phyloP scores from a whole-genome alignment of 495 filamentous ascomycete species.

The Rostrohypoxylon terebratum region DNA sequence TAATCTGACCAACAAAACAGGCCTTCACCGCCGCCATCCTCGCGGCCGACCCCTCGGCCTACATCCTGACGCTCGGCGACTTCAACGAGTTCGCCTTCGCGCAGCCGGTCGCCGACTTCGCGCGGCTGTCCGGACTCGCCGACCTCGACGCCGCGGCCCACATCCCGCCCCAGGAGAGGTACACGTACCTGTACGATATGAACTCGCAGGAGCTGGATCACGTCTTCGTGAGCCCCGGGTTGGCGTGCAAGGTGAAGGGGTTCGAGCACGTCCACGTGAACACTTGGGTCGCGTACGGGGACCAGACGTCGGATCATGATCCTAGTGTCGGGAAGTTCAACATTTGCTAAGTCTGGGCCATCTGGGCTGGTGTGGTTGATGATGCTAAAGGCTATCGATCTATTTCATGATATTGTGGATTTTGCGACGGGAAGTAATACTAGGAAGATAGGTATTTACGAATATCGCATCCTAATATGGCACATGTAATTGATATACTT shows the following conservation, averaged over 20 bases:
- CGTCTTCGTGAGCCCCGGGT: slow-evolving; percentile 64
- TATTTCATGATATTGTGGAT: neutral
- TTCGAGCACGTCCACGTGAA: slow-evolving; percentile 74
- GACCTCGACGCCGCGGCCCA: slow-evolving; percentile 65
- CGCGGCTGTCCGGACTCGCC: slow-evolving; percentile 54
- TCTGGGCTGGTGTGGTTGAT: neutral
- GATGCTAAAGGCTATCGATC: neutral
- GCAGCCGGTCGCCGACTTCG: slow-evolving; percentile 61
- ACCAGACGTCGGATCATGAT: slow-evolving; percentile 68
- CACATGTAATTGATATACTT: neutral
- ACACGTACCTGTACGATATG: slow-evolving; percentile 69
- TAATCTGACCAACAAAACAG: slow-evolving; percentile 24
- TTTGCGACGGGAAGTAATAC: neutral
- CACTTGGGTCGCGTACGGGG: slow-evolving; percentile 64
- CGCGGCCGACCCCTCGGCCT: slow-evolving; percentile 53
- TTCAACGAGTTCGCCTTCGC: slow-evolving; percentile 74
- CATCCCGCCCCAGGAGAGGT: slow-evolving; percentile 63
- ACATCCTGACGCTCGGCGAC: slow-evolving; percentile 65
- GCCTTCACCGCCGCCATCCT: slow-evolving; percentile 59
- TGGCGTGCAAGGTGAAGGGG: slow-evolving; percentile 47
- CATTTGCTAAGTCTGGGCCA: slow-evolving; percentile 54
- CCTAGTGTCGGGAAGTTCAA: slow-evolving; percentile 67
- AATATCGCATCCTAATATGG: neutral
- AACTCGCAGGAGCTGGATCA: slow-evolving; percentile 71
- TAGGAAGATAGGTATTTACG: neutral